Percentiles rank a stretch among this genome's conserved stretches.
phyloP scores from a whole-genome alignment of 805 yeast species.

The Wickerhamiella occidentalis region DNA sequence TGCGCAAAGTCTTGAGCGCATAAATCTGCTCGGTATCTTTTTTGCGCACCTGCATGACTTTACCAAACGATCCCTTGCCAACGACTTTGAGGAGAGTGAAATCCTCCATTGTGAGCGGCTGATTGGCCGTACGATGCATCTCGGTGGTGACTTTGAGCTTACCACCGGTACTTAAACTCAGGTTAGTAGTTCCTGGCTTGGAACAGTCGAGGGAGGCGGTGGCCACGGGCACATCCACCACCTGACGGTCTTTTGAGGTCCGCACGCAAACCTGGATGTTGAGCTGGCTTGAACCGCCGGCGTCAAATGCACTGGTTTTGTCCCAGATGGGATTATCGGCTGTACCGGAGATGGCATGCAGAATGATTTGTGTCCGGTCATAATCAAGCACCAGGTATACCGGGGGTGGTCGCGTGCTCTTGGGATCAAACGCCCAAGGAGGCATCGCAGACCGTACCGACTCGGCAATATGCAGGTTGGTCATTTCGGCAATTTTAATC shows the following conservation, averaged over 20 bases:
- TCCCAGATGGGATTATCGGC: slow-evolving; percentile 72
- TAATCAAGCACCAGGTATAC: slow-evolving; percentile 82
- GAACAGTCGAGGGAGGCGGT: slow-evolving; percentile 16
- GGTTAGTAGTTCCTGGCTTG: background rate
- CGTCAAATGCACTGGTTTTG: slow-evolving; percentile 84
- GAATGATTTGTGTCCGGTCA: slow-evolving; percentile 82
- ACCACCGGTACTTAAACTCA: slow-evolving; percentile 14
- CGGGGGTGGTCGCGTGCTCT: slow-evolving; percentile 46
- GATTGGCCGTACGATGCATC: slow-evolving; percentile 21
- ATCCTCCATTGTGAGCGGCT: slow-evolving; percentile 74
- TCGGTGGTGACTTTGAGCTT: slow-evolving; percentile 18
- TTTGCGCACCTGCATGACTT: slow-evolving; percentile 96
- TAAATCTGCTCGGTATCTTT: slow-evolving; percentile 90
- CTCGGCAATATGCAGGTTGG: slow-evolving; percentile 32
- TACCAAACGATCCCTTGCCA: slow-evolving; percentile 97
- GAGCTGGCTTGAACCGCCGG: slow-evolving; percentile 42
- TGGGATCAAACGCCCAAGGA: slow-evolving; percentile 27
- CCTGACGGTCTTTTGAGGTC: slow-evolving; percentile 33
- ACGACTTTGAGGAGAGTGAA: slow-evolving; percentile 88
- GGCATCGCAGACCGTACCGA: slow-evolving; percentile 31
- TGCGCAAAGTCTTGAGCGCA: slow-evolving; percentile 86
- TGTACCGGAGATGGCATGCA: slow-evolving; percentile 78
- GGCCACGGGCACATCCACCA: slow-evolving; percentile 58
- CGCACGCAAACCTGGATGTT: slow-evolving; percentile 66
- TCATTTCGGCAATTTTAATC: slow-evolving; percentile 37